These are phyloP conservation scores for Pleurotus tuoliensis DNA, from an alignment of 768 basidiomycete species.

Conservation along the genomic window DNA sequence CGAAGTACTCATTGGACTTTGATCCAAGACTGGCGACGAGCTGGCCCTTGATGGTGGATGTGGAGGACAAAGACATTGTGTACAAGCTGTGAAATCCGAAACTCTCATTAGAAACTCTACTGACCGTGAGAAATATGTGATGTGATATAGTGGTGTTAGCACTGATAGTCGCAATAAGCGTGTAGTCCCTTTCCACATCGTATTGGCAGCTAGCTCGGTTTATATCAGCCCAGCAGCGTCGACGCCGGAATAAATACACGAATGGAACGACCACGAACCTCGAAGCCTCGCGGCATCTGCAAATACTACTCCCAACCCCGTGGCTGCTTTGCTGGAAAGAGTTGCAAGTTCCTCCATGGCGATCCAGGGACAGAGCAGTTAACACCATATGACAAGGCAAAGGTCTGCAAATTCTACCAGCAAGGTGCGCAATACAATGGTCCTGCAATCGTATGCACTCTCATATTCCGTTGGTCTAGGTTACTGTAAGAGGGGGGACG, in stretches of 20 bases:
- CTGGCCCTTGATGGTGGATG: constrained; percentile 68
- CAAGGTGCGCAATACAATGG: constrained; percentile 35
- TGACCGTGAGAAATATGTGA: too few relatives aligned
- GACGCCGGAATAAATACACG: too few relatives aligned
- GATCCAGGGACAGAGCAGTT: constrained; percentile 36
- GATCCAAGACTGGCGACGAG: constrained; percentile 57
- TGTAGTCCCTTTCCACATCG: neutral
- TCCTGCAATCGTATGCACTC: neutral
- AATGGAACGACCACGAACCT: constrained; percentile 52
- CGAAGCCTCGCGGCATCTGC: constrained; percentile 70
- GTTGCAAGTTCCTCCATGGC: constrained; percentile 78
- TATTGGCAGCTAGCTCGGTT: neutral
- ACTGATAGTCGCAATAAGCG: neutral
- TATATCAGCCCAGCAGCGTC: neutral
- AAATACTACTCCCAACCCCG: constrained; percentile 57
- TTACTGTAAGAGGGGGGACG: constrained; percentile 63
- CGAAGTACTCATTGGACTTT: constrained; percentile 60
- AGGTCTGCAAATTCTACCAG: constrained; percentile 64
- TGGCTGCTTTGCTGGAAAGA: constrained; percentile 66
- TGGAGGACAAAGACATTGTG: constrained; percentile 74
- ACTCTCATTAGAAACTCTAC: too few relatives aligned
- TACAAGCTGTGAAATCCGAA: neutral
- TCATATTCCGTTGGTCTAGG: constrained; percentile 34
- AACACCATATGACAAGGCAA: constrained; percentile 69
- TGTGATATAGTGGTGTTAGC: neutral